phyloP scores from a whole-genome alignment of 2,329 filamentous ascomycete species.

The Cercospora citrullina region DNA sequence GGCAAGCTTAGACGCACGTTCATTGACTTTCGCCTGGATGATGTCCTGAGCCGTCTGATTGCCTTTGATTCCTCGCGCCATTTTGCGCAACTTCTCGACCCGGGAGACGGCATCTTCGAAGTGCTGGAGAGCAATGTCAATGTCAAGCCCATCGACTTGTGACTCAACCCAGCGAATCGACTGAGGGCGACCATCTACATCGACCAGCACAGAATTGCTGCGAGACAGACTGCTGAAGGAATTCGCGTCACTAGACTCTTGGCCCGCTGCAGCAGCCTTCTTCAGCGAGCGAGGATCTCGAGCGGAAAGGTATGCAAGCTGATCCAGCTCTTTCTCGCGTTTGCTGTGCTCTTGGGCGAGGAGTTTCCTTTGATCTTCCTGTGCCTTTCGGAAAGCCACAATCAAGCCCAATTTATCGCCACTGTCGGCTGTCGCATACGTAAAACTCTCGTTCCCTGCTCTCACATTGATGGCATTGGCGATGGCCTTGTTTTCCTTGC shows the following conservation, averaged over 20 bases:
- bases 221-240: conserved; percentile 30
- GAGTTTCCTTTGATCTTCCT: conserved; percentile 85
- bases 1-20: conserved; percentile 76
- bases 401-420: conserved; percentile 78
- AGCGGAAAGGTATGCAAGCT: conserved; percentile 35
- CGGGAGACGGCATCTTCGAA: conserved; percentile 82
- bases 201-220: conserved; percentile 68
- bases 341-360: conserved; percentile 84
- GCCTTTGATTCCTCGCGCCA: conserved; percentile 78
- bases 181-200: conserved; percentile 94
- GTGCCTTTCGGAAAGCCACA: conserved; percentile 86
- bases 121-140: conserved; percentile 86
- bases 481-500: conserved; percentile 57
- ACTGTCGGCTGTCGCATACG: conserved; percentile 76
- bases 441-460: conserved; percentile 86
- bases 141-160: conserved; percentile 94
- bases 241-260: conserved; percentile 46
- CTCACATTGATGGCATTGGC: conserved; percentile 86
- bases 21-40: conserved; percentile 86
- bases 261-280: conserved; percentile 39
- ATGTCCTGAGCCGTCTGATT: conserved; percentile 88
- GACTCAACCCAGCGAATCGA: conserved; percentile 94
- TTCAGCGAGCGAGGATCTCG: conserved; percentile 61
- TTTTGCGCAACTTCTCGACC: conserved; percentile 79
- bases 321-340: conserved; percentile 63